Evolutionary conservation across 768 basidiomycete species (phyloP).

Genomic region (Lentinula raphanica): DNA sequence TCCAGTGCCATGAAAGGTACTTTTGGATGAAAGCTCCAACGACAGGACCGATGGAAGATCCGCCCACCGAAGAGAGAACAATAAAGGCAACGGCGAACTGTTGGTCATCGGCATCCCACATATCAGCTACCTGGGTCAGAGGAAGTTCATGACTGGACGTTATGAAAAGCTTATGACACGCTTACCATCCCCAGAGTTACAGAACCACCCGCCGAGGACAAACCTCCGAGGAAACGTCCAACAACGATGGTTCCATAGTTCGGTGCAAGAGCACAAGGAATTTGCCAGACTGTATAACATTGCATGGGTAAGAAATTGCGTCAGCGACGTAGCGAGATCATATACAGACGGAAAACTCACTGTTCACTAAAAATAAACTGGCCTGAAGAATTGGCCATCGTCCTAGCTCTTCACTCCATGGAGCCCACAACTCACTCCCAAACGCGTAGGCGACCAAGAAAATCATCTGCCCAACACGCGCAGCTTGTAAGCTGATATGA

Average conservation of each 20-base stretch:
- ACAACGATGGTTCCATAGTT: conserved; percentile 10
- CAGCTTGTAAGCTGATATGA: conserved; percentile 1
- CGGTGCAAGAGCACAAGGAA: conserved; percentile 9
- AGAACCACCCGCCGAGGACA: conserved; percentile 10
- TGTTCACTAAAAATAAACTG: conserved; percentile 9
- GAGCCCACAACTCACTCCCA: conserved; percentile 11
- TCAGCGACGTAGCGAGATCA: background rate
- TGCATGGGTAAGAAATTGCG: background rate
- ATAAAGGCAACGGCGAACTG: conserved; percentile 11
- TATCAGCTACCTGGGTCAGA: conserved; percentile 6
- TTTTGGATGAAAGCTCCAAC: conserved; percentile 9
- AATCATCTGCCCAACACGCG: conserved; percentile 9
- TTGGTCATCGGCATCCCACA: conserved; percentile 10
- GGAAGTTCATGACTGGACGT: no score
- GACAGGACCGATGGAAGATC: conserved; percentile 9
- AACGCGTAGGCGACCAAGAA: conserved; percentile 10
- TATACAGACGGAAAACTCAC: background rate
- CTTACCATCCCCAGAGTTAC: conserved; percentile 10
- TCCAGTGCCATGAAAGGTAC: conserved; percentile 9
- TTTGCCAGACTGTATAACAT: conserved; percentile 4
- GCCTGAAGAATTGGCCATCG: conserved; percentile 10
- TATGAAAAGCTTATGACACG: background rate
- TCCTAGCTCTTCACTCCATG: conserved; percentile 11
- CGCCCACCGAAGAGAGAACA: conserved; percentile 9
- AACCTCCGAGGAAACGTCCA: conserved; percentile 9